Evolutionary conservation across 2,329 filamentous ascomycete species (phyloP).

Genomic region (Arthrobotrys musiformis): DNA sequence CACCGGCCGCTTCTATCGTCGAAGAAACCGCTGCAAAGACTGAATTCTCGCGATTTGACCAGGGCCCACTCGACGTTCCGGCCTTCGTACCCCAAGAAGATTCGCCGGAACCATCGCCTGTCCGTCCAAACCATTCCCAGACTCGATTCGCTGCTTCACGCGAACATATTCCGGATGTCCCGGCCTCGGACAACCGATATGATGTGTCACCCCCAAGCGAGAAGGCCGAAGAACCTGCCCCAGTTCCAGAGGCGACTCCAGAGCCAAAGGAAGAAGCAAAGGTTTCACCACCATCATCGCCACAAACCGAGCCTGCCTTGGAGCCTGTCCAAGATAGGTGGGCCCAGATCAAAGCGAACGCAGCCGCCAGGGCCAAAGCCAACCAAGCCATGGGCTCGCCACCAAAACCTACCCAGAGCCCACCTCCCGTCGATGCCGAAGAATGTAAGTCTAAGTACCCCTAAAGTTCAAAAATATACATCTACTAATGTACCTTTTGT

Average conservation of each 20-base stretch:
- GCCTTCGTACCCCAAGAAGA: constrained; percentile 75
- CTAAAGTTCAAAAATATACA: neutral
- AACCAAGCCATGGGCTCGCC: constrained; percentile 63
- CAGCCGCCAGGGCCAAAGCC: constrained; percentile 78
- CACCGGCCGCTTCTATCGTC: constrained; percentile 43
- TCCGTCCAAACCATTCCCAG: constrained; percentile 59
- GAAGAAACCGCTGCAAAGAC: constrained; percentile 56
- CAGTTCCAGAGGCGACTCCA: neutral
- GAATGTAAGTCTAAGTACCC: constrained; percentile 76
- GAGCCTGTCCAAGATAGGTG: constrained; percentile 77
- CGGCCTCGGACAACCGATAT: constrained; percentile 34
- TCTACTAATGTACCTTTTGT: constrained; percentile 59
- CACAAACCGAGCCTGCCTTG: constrained; percentile 55
- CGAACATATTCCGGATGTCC: constrained; percentile 36
- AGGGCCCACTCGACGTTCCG: constrained; percentile 86
- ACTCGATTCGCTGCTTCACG: constrained; percentile 26
- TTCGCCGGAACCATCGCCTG: constrained; percentile 64
- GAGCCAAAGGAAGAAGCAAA: neutral
- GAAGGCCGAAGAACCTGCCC: constrained; percentile 27
- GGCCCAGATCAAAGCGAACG: constrained; percentile 96
- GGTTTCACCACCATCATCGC: constrained; percentile 29
- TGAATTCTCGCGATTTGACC: constrained; percentile 77
- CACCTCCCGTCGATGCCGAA: constrained; percentile 82
- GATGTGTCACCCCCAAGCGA: constrained; percentile 47
- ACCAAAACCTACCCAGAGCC: constrained; percentile 57